Conservation (phyloP, 2,329 filamentous ascomycete species). For the Waltergamsia citrina region DNA sequence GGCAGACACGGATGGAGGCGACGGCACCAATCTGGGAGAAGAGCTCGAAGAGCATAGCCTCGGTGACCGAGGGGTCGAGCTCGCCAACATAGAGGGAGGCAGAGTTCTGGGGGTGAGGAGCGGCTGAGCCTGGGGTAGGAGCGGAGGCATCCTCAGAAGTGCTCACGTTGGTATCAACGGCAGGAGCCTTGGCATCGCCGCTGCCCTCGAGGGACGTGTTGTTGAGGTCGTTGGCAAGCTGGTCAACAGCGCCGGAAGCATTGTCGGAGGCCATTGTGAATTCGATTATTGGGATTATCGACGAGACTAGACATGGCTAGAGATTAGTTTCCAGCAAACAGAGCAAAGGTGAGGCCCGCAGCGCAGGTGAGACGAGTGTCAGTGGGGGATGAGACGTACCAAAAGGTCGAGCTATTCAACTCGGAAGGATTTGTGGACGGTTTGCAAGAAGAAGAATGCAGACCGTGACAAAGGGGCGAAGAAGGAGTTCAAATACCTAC, state of each 20-base stretch:
- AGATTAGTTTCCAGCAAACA: constrained; percentile 4
- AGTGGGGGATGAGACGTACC: not conserved
- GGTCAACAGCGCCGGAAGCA: constrained; percentile 57
- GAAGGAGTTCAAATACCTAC: constrained; percentile 14
- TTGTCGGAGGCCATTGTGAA: constrained; percentile 52
- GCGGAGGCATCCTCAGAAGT: constrained; percentile 50
- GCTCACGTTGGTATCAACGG: constrained; percentile 66
- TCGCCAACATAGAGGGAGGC: constrained; percentile 98
- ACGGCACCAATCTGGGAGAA: constrained; percentile 99
- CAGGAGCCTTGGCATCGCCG: constrained; percentile 56
- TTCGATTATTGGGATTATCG: constrained; percentile 5
- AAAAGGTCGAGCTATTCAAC: constrained; percentile 8
- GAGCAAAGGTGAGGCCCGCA: not conserved
- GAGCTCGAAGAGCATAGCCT: constrained; percentile 99
- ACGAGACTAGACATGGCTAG: constrained; percentile 8
- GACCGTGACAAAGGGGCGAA: constrained; percentile 11
- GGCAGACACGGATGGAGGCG: constrained; percentile 98
- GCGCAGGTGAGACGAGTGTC: not conserved
- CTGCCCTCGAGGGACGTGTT: constrained; percentile 61
- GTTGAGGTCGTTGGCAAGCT: constrained; percentile 70
- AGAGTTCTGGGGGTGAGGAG: constrained; percentile 77
- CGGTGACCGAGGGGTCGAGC: constrained; percentile 93
- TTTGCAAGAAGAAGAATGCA: constrained; percentile 1
- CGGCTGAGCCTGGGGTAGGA: constrained; percentile 64
- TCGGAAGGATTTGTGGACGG: constrained; percentile 17